These are phyloP conservation scores for Hysterium pulicare DNA, from an alignment of 2,329 filamentous ascomycete species.

Conservation along the genomic window DNA sequence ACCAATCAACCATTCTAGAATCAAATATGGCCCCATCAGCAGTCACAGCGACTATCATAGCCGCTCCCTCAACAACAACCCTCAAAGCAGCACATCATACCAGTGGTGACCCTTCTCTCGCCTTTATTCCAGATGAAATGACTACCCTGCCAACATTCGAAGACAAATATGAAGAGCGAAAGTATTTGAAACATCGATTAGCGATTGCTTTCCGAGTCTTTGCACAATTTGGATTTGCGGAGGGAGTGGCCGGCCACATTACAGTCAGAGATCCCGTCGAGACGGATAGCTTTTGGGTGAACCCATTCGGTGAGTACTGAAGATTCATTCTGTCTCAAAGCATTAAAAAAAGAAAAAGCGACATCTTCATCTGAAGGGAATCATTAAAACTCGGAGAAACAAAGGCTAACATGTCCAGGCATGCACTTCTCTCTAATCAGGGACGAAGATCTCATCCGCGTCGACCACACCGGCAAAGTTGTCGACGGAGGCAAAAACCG, in stretches of 20 bases:
- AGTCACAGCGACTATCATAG: neutral
- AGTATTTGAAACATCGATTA: slow-evolving; percentile 46
- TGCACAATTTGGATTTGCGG: slow-evolving; percentile 37
- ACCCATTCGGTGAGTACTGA: neutral
- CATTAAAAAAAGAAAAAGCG: neutral
- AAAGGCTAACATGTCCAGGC: slow-evolving; percentile 43
- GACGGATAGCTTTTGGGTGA: neutral
- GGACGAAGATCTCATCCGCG: slow-evolving; percentile 43
- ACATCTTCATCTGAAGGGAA: neutral
- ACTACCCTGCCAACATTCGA: slow-evolving; percentile 20
- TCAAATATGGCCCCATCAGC: neutral
- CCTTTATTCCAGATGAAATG: neutral
- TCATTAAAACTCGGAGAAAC: slow-evolving; percentile 6
- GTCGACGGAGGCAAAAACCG: slow-evolving; percentile 40
- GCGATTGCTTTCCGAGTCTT: slow-evolving; percentile 43
- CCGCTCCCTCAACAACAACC: neutral
- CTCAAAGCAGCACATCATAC: neutral
- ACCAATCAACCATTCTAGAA: neutral
- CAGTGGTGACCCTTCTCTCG: neutral
- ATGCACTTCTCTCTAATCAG: slow-evolving; percentile 44
- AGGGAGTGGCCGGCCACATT: slow-evolving; percentile 45
- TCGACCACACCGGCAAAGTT: slow-evolving; percentile 42
- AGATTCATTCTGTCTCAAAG: slow-evolving; percentile 10
- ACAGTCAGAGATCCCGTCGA: slow-evolving; percentile 37
- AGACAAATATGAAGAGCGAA: slow-evolving; percentile 38